These are phyloP conservation scores for Cutaneotrichosporon sp. DNA, from an alignment of 1,284 basidiomycete species.

Conservation along the genomic window DNA sequence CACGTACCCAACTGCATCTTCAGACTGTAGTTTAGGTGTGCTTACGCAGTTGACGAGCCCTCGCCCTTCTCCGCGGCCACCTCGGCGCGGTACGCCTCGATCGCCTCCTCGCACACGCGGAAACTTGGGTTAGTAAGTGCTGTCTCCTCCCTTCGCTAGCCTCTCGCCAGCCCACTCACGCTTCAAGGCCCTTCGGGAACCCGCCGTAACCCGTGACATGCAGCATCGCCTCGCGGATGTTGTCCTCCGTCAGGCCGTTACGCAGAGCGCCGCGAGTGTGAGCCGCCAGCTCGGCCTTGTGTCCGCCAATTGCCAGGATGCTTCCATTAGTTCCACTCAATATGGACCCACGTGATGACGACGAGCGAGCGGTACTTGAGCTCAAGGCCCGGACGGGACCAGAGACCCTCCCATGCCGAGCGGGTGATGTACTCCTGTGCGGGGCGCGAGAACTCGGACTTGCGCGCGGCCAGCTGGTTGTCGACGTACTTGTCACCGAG, in stretches of 20 bases:
- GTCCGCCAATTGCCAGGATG: constrained; percentile 26
- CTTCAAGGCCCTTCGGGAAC: constrained; percentile 27
- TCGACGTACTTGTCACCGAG: constrained; percentile 29
- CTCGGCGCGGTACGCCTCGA: constrained; percentile 20
- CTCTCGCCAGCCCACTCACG: constrained; percentile 18
- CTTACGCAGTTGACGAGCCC: neutral
- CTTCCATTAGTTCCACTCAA: constrained; percentile 13
- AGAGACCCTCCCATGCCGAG: constrained; percentile 26
- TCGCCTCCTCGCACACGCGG: constrained; percentile 21
- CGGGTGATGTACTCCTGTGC: constrained; percentile 29
- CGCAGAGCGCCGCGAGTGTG: constrained; percentile 26
- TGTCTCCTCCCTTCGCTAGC: neutral
- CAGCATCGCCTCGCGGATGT: constrained; percentile 28
- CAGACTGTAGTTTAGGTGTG: neutral
- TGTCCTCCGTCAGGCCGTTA: constrained; percentile 27
- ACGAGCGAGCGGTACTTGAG: constrained; percentile 29
- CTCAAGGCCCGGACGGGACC: constrained; percentile 26
- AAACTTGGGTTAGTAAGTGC: constrained; percentile 13
- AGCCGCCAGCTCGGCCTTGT: constrained; percentile 24
- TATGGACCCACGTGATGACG: constrained; percentile 25
- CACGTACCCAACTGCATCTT: neutral
- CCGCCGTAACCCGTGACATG: constrained; percentile 28
- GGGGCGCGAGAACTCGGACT: constrained; percentile 28
- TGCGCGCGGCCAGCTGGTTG: constrained; percentile 22
- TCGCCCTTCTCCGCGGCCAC: constrained; percentile 13